Percentiles rank a stretch among this genome's conserved stretches.
These are phyloP conservation scores for Aureobasidium zeae DNA, from an alignment of 2,329 filamentous ascomycete genomes.

Conservation along the genomic window DNA sequence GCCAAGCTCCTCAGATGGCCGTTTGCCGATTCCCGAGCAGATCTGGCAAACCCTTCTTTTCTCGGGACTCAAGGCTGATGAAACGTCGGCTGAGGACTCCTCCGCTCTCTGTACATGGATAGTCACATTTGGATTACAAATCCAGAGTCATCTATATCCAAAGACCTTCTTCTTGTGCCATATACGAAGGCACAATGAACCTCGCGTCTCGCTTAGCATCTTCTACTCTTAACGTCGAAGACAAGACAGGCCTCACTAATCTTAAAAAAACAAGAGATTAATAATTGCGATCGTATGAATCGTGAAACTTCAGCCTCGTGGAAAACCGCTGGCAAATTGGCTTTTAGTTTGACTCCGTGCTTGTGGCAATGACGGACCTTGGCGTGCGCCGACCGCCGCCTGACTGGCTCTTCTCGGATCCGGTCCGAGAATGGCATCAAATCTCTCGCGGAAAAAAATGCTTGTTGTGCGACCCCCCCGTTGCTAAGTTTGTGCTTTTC, in stretches of 20 bases:
- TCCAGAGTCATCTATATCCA: no score
- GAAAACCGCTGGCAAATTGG: constrained; percentile 3
- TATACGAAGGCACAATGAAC: no score
- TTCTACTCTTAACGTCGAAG: no score
- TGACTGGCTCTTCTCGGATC: not conserved
- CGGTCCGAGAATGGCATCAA: not conserved
- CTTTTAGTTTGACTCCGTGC: not conserved
- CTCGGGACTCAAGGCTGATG: no score
- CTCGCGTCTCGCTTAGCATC: no score
- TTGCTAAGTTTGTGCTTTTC: not conserved
- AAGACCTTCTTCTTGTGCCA: no score
- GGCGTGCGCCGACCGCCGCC: constrained; percentile 1
- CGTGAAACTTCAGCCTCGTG: not conserved
- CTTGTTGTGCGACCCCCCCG: constrained; percentile 2
- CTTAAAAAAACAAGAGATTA: constrained; percentile 1
- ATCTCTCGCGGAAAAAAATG: not conserved
- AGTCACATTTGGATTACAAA: no score
- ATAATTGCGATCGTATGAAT: not conserved
- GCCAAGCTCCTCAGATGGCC: no score
- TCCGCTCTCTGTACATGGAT: no score
- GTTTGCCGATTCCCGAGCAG: no score
- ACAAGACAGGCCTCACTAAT: not conserved
- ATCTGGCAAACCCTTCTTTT: no score
- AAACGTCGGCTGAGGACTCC: no score
- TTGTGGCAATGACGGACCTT: not conserved